Percentiles rank a stretch among this genome's conserved stretches.
phyloP scores from a whole-genome alignment of 2,329 filamentous ascomycete genomes.

The Chrysosphaeria jannelii region DNA sequence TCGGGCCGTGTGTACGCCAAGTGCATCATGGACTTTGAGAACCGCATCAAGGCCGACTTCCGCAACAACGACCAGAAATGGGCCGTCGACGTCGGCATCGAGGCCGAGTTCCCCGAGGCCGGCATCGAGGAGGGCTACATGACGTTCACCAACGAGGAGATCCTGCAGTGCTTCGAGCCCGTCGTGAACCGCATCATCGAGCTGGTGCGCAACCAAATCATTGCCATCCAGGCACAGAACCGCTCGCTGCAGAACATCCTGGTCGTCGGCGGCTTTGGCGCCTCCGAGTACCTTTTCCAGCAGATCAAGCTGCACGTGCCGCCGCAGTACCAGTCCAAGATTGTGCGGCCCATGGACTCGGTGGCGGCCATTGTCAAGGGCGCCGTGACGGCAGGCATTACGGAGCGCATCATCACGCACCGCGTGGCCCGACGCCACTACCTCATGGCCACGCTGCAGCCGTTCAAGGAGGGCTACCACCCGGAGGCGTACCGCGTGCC shows the following conservation, averaged over 20 bases:
- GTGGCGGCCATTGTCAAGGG: constrained; percentile 97
- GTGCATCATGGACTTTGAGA: constrained; percentile 99
- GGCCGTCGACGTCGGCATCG: constrained; percentile 95
- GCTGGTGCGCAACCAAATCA: constrained; percentile 91
- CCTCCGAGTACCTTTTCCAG: constrained; percentile 95
- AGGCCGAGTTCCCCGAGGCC: constrained; percentile 90
- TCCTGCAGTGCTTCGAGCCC: constrained; percentile 93
- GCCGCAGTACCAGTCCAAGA: constrained; percentile 93
- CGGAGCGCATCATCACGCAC: constrained; percentile 84
- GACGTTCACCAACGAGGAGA: constrained; percentile 98
- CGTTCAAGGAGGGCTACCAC: constrained; percentile 96
- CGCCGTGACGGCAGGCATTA: constrained; percentile 90
- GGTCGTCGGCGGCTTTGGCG: constrained; percentile 92
- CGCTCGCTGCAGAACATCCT: constrained; percentile 80
- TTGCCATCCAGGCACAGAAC: constrained; percentile 95
- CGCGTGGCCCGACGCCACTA: constrained; percentile 94
- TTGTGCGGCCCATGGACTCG: constrained; percentile 94
- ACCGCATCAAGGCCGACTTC: constrained; percentile 98
- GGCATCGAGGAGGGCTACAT: constrained; percentile 98
- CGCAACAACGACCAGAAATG: constrained; percentile 97
- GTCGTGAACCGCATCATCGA: constrained; percentile 93
- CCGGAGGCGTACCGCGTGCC: constrained; percentile 95
- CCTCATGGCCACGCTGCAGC: constrained; percentile 94
- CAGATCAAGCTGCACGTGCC: constrained; percentile 97
- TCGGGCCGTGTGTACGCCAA: constrained; percentile 97